These are phyloP conservation scores for Kodamaea nitidulidarum DNA, from an alignment of 805 yeast genomes.

Conservation along the genomic window DNA sequence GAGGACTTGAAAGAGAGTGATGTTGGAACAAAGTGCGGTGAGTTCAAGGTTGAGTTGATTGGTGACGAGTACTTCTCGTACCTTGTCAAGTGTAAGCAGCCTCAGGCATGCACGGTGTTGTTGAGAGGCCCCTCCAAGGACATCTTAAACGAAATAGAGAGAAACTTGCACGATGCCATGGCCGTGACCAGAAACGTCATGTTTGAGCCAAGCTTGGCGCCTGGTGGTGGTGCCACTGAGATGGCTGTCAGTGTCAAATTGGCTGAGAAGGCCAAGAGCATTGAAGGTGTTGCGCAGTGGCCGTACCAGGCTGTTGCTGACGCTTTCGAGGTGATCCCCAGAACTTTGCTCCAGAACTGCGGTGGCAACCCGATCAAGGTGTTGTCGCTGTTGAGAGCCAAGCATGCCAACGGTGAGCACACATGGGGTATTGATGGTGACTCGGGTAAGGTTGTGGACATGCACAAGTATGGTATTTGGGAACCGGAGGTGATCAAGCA, in stretches of 20 bases:
- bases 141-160: constrained; percentile 90
- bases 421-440: constrained; percentile 96
- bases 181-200: constrained; percentile 93
- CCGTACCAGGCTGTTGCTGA: constrained; percentile 99
- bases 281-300: constrained; percentile 97
- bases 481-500: constrained; percentile 98
- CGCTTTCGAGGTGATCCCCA: constrained; percentile 97
- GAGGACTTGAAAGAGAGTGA: constrained; percentile 92
- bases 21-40: constrained; percentile 83
- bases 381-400: constrained; percentile 87
- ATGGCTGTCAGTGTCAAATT: constrained; percentile 93
- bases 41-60: constrained; percentile 87
- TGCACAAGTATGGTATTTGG: constrained; percentile 96
- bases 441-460: constrained; percentile 87
- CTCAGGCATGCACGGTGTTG: constrained; percentile 89
- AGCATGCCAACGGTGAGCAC: constrained; percentile 84
- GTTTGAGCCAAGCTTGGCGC: constrained; percentile 90
- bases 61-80: constrained; percentile 97
- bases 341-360: constrained; percentile 94
- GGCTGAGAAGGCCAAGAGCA: constrained; percentile 83
- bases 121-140: constrained; percentile 97
- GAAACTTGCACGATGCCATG: constrained; percentile 98
- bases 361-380: constrained; percentile 95
- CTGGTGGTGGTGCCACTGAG: constrained; percentile 99
- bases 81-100: constrained; percentile 73